Evolutionary conservation across 2,329 filamentous ascomycete species (phyloP), one percentile per base, ranked within the genome.

Genomic region (Emydomyces testavorans): DNA sequence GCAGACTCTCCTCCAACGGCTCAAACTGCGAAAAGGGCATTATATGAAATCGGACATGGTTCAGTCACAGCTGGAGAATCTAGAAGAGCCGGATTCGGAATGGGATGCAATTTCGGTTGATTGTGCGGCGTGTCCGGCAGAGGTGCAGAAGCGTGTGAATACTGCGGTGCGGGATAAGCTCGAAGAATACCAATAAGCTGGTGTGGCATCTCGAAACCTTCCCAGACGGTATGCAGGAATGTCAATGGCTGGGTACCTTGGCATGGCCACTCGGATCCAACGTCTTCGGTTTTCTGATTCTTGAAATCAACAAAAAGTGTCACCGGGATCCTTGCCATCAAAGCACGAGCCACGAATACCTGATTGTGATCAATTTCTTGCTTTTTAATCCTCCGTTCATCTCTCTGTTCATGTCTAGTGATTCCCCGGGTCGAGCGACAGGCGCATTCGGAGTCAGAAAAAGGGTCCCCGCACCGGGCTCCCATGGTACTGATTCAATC

Each of bases 31-130:
- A 56, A 70, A 89, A 67, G 80, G 80, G 45, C 92, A 98, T 64
- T 98, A 92, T 68, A 95, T 98, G 89, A 90, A 92, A 58, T 83
- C 86, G 57, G 78, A 79, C 59, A 96, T 98, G 90, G 89, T 98
- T 6, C 81, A 84, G 59, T 94, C 87, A 67, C 92, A 98, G 64
- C 83, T 96, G 56, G 78, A 82, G 53, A 83, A 80, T 45, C 75
- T 98, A n/a, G 90, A 98, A 68, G 79, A 83, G 53, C 92, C 92
- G 0, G 78, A 85, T 48, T 84, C 88, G 61, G 71, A 75, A 53
- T 71, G 65, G 61, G 85, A 92, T 64, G 82, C 85, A 52, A 74
- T 88, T 53, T 78, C 71, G 47, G 71, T 90, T 50, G 82, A 88
- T 61, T 82, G 84, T 48, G 78, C 71, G 38, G 66, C 69, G 53